These are phyloP conservation scores for Nakazawaea pomicola DNA, from an alignment of 805 yeast genomes.

Conservation along the genomic window DNA sequence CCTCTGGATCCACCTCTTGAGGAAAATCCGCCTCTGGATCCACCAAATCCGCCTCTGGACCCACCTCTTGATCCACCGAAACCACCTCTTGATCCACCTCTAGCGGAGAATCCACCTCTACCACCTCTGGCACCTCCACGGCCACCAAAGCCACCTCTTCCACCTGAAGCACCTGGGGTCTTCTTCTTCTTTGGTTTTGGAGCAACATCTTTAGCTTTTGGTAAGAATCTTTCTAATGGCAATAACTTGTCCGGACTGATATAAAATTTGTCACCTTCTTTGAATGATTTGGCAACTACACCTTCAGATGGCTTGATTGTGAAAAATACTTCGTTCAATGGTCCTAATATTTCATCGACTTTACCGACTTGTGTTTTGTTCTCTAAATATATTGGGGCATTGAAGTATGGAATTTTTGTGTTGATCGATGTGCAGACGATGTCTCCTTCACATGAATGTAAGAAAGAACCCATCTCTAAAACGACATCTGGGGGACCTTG, in stretches of 20 bases:
- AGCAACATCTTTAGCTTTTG: constrained; percentile 86
- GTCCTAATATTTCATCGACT: constrained; percentile 97
- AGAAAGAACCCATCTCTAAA: constrained; percentile 88
- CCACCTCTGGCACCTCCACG: constrained; percentile 36
- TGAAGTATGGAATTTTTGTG: constrained; percentile 93
- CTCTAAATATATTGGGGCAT: constrained; percentile 96
- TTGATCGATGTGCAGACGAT: constrained; percentile 94
- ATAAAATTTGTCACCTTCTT: constrained; percentile 92
- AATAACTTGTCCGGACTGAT: constrained; percentile 93
- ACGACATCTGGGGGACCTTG: constrained; percentile 97
- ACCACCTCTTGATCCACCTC: constrained; percentile 38
- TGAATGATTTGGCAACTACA: constrained; percentile 88
- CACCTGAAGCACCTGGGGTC: constrained; percentile 52
- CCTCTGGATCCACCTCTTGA: constrained; percentile 34
- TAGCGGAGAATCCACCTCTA: no score
- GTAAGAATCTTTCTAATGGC: constrained; percentile 94
- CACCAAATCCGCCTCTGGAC: constrained; percentile 35
- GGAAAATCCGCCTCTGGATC: constrained; percentile 40
- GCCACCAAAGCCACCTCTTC: constrained; percentile 42
- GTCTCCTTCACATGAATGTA: constrained; percentile 95
- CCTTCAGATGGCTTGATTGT: constrained; percentile 96
- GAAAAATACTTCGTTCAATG: constrained; percentile 95
- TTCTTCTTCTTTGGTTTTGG: constrained; percentile 76
- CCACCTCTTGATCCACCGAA: constrained; percentile 35
- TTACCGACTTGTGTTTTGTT: constrained; percentile 96